phyloP scores from a whole-genome alignment of 345 rosid species.

The Syzygium aromaticum region DNA sequence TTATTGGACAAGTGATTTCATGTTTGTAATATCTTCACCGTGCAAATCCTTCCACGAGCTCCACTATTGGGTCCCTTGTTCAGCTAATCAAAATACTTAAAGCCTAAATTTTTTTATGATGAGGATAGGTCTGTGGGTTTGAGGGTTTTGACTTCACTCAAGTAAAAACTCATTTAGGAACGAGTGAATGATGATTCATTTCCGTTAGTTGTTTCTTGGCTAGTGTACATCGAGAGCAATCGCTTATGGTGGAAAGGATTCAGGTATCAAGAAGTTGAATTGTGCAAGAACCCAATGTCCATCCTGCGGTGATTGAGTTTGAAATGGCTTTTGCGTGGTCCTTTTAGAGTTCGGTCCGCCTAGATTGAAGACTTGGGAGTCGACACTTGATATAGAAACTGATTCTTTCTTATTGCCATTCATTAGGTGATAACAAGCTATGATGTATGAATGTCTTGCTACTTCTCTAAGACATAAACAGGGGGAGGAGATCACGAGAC shows the following conservation, averaged over 20 bases:
- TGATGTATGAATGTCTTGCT: neutral
- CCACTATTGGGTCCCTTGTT: neutral
- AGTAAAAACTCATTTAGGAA: no score
- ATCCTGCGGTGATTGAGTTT: neutral
- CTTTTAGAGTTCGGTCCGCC: no score
- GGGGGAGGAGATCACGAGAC: neutral
- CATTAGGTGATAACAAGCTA: neutral
- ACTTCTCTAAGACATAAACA: neutral
- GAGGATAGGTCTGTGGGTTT: no score
- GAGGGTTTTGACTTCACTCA: no score
- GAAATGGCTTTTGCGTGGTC: neutral
- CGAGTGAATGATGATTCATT: no score
- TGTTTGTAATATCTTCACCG: neutral
- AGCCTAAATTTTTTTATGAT: no score
- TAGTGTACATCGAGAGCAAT: neutral
- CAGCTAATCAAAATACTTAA: no score
- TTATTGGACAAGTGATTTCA: neutral
- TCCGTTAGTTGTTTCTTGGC: no score
- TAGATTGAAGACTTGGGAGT: neutral
- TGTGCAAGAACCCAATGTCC: neutral
- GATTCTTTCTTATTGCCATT: neutral
- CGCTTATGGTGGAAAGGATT: neutral
- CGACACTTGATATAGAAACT: neutral
- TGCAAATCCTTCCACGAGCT: neutral
- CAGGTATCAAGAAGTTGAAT: neutral